Evolutionary conservation across 2,329 filamentous ascomycete species (phyloP).

Genomic region (Aureobasidium leucospermi): DNA sequence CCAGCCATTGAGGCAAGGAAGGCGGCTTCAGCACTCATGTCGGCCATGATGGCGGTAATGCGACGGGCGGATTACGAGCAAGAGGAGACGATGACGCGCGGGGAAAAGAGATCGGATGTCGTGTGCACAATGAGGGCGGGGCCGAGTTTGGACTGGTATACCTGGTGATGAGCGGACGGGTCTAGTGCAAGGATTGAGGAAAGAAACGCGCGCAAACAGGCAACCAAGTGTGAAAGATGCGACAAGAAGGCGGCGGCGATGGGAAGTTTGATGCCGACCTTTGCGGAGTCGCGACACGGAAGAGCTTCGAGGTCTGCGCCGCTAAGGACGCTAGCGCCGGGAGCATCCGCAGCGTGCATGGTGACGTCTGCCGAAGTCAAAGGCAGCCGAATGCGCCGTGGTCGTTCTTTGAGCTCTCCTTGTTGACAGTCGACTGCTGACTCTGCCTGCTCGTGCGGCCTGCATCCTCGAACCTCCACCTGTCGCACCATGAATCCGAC

Average conservation of each 20-base stretch:
- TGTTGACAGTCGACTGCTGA: background rate
- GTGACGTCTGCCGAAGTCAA: background rate
- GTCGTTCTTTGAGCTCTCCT: background rate
- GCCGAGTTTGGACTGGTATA: background rate
- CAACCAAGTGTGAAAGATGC: background rate
- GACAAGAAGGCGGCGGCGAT: background rate
- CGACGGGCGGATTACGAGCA: background rate
- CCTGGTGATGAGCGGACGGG: no score
- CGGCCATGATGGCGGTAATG: constrained; percentile 8
- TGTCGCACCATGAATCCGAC: constrained; percentile 47
- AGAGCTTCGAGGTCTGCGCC: background rate
- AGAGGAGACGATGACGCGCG: background rate
- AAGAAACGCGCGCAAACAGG: background rate
- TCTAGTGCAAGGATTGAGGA: background rate
- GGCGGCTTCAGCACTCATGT: constrained; percentile 45
- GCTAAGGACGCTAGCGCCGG: background rate
- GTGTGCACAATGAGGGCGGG: background rate
- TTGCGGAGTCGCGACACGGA: background rate
- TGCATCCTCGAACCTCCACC: background rate
- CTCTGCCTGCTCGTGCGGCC: background rate
- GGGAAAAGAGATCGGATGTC: background rate
- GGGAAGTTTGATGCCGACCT: background rate
- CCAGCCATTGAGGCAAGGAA: constrained; percentile 36
- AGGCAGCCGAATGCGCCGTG: background rate
- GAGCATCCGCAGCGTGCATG: background rate